Evolutionary conservation across 1,284 basidiomycete genomes (phyloP).

Genomic region (Ceratorhiza oryzae-sativae): DNA sequence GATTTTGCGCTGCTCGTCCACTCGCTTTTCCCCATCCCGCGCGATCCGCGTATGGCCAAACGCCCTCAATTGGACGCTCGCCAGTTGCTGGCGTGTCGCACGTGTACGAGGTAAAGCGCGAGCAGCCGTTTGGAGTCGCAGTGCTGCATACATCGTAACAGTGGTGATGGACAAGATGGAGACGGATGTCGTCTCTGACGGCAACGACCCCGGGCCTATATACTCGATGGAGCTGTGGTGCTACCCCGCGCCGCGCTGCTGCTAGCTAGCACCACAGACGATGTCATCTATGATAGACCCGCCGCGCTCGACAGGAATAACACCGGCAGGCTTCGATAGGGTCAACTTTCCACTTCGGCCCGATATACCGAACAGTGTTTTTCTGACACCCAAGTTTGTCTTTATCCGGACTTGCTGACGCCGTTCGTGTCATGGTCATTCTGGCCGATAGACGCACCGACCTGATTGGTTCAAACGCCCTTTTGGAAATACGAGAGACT

Average conservation of each 20-base stretch:
- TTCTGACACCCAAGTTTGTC: too few species aligned
- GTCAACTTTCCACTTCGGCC: not conserved
- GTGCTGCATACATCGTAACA: not conserved
- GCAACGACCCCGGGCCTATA: not conserved
- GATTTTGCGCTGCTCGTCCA: slow-evolving; percentile 36
- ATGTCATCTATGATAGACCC: not conserved
- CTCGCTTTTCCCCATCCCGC: slow-evolving; percentile 13
- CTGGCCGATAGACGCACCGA: too few species aligned
- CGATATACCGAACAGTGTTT: not conserved
- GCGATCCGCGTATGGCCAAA: not conserved
- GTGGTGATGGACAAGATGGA: slow-evolving; percentile 6
- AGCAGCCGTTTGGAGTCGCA: slow-evolving; percentile 1
- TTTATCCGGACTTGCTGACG: too few species aligned
- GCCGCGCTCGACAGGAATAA: not conserved
- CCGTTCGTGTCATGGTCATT: not conserved
- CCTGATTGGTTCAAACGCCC: too few species aligned
- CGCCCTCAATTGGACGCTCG: not conserved
- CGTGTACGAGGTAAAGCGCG: slow-evolving; percentile 19
- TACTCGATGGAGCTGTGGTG: not conserved
- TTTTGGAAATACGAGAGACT: not conserved
- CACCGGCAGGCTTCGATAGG: not conserved
- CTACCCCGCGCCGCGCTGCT: not conserved
- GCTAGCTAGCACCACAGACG: not conserved
- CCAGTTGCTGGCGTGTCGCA: not conserved
- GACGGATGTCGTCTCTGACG: not conserved